Base-by-base conservation (phyloP, 176 grass and related monocot genomes). In the Lolium rigidum region DNA sequence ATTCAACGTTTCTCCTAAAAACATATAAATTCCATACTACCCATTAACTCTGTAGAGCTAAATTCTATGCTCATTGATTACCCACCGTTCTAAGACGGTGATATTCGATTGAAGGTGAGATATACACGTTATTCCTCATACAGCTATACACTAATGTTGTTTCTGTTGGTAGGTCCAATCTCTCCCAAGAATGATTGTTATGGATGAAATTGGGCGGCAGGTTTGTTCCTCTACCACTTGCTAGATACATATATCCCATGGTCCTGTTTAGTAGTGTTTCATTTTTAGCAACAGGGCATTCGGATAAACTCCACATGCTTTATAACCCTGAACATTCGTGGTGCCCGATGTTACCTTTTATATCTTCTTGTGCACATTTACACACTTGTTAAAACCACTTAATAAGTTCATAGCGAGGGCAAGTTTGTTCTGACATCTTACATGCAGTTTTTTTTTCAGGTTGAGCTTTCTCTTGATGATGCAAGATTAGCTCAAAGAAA, bases 181-280 rank as follows among this genome's bases (percentile, higher is more conserved):
- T 37, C 90, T 96, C 69, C 93, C 96, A 59, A 93, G 96, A 91
- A 98, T 98, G 96, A 98, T 98, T 86, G 91, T 98, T 69, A 98
- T 94, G 92, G 94, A 99, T 86, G 94, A 96, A 93, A 99, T 99
- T 74, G 94, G 97, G 65, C 96, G 88, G 81, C 88, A 96, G 97
- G 97, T 99, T 39, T 75, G 87, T 85, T 65, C 62, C 52, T 83
- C 16, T 78, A 44, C 38, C 58, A 80, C 26, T 68, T 9, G 80
- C 59, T 56, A 12, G 74, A 44, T 43, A 87, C 83, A 41, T 3
- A 24, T 58, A 58, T 12, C 24, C 82, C 64, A 66, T 7, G 44
- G 12, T 61, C 70, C 9, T 55, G 31, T 82, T 39, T 21, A 20
- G 5, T 15, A 56, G 28, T 55, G 9, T 2, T 77, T 54, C 0